Evolutionary conservation across 305 asterid species (phyloP), one percentile per base, ranked within the genome.

Genomic region (Fraxinus xanthoxyloides): DNA sequence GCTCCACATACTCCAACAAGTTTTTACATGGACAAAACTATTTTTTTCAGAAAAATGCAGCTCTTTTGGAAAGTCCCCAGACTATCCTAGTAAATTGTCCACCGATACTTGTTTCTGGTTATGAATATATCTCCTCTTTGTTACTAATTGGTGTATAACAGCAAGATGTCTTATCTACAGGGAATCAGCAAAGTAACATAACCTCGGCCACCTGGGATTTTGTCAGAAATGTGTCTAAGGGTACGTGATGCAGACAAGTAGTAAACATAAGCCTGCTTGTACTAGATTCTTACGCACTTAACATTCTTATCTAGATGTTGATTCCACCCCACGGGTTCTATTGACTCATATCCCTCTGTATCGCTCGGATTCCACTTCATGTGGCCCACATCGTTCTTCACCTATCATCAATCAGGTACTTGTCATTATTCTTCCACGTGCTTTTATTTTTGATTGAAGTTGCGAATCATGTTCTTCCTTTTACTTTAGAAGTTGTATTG

Each of bases 301-400:
- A 82, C 84, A 43, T 87, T 79, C 73, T 84, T 79, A 26, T 83
- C 73, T 90, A 94, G 98, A 85, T 87, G 78, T 23, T 73, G 77
- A 82, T 84, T 83, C 91, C 72, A 79, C 81, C 54, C 92, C 94
- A 54, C 92, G 96, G 90, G 93, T 96, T 77, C 84, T 96, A 80
- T 88, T 94, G 92, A 94, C 95, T 88, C 99, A 96, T 86, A 94
- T 96, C 78, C 98, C 99, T 51, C 82, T 96, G 80, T 90, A 91
- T 87, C 95, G 99, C 70, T 87, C 93, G 26, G 97, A 93, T 87
- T 83, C 85, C 88, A 94, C 97, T 81, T 87, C 91, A 21, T 96
- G 99, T 51, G 98, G 98, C 82, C 92, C 96, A 78, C 85, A 86
- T 84, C 97, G 99, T 73, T 84, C 90, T 78, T 94, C 98, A 32